phyloP scores from a whole-genome alignment of 2,329 filamentous ascomycete species.

The Helotiales sp. region DNA sequence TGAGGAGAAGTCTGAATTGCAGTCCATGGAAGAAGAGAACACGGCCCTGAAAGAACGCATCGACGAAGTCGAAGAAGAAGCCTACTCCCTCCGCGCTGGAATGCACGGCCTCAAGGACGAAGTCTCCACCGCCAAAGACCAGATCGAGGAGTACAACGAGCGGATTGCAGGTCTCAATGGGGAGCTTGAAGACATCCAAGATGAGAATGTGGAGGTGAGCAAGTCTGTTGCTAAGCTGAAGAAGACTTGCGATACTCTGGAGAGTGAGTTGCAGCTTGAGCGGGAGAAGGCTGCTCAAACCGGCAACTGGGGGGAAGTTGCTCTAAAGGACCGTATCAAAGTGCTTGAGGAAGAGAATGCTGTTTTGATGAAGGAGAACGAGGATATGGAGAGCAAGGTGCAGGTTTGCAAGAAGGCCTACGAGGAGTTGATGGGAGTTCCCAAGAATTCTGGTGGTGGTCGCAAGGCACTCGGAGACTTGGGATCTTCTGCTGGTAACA shows the following conservation, averaged over 20 bases:
- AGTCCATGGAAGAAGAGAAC: too few species aligned
- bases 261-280: not conserved
- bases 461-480: not conserved
- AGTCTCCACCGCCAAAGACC: not conserved
- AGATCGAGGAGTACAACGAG: not conserved
- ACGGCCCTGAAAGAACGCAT: too few species aligned
- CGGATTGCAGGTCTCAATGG: too few species aligned
- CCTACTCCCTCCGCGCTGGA: too few species aligned
- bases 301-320: not conserved
- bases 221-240: not conserved
- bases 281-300: not conserved
- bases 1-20: too few species aligned
- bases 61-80: too few species aligned
- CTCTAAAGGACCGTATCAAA: not conserved
- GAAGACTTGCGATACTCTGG: not conserved
- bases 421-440: not conserved
- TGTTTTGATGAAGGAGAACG: not conserved
- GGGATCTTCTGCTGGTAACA: not conserved
- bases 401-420: not conserved
- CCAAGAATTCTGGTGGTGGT: not conserved
- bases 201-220: not conserved
- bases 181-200: not conserved
- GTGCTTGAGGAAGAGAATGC: not conserved
- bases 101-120: not conserved
- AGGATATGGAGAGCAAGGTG: not conserved